phyloP scores from a whole-genome alignment of 176 grass and related monocot species.

The Ananas comosus region DNA sequence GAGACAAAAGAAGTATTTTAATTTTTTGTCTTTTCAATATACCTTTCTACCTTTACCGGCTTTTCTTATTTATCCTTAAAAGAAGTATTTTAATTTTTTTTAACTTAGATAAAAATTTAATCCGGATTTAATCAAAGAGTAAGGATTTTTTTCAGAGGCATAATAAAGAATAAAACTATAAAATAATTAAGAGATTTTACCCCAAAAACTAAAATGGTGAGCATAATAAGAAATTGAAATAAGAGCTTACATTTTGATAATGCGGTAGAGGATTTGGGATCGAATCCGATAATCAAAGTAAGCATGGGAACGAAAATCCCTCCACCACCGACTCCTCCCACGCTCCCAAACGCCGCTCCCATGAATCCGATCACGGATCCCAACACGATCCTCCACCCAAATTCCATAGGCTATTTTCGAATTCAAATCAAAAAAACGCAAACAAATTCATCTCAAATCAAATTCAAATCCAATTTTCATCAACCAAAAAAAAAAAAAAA shows the following conservation, averaged over 20 bases:
- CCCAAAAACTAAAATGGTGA: too few relatives aligned
- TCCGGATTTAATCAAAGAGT: too few relatives aligned
- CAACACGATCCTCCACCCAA: slow-evolving; percentile 35
- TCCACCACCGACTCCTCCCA: slow-evolving; percentile 44
- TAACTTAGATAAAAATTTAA: too few relatives aligned
- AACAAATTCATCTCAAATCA: not conserved
- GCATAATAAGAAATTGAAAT: not conserved
- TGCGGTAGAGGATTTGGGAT: slow-evolving; percentile 44
- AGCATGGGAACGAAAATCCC: slow-evolving; percentile 63
- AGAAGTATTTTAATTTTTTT: too few relatives aligned
- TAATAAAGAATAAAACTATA: too few relatives aligned
- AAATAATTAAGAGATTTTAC: too few relatives aligned
- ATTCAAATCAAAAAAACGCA: not conserved
- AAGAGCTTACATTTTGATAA: slow-evolving; percentile 49
- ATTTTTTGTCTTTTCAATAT: too few relatives aligned
- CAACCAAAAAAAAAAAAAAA: not conserved
- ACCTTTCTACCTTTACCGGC: too few relatives aligned
- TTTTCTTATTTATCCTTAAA: too few relatives aligned
- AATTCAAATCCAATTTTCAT: not conserved
- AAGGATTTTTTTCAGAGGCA: too few relatives aligned
- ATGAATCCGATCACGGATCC: slow-evolving; percentile 38
- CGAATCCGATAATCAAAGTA: slow-evolving; percentile 46
- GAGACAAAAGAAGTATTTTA: too few relatives aligned
- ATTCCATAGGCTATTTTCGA: slow-evolving; percentile 24
- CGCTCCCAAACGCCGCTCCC: slow-evolving; percentile 44